phyloP scores from a whole-genome alignment of 345 rosid genomes.

The Boechera retrofracta region DNA sequence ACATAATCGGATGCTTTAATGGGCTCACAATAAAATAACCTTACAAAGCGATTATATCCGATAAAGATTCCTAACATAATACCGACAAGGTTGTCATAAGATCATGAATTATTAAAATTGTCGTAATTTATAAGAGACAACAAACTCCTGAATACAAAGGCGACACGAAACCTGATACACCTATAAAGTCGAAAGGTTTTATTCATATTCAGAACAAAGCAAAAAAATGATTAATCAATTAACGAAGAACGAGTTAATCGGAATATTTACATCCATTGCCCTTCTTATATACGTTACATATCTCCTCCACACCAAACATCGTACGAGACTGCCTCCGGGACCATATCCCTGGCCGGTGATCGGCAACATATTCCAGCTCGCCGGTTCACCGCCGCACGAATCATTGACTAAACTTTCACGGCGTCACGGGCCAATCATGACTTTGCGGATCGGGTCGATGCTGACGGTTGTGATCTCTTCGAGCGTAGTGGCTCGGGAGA shows the following conservation, averaged over 20 bases:
- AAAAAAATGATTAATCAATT: conserved; percentile 6
- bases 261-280: conserved; percentile 30
- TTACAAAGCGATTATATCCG: conserved; percentile 10
- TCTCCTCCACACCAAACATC: conserved; percentile 50
- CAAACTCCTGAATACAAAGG: background rate
- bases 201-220: background rate
- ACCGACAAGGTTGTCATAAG: conserved; percentile 18
- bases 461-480: conserved; percentile 76
- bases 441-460: conserved; percentile 79
- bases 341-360: conserved; percentile 69
- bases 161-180: background rate
- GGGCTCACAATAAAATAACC: background rate
- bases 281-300: conserved; percentile 52
- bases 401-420: conserved; percentile 58
- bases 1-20: background rate
- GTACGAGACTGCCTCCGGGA: conserved; percentile 68
- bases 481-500: conserved; percentile 62
- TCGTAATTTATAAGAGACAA: background rate
- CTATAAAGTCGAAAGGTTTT: conserved; percentile 8
- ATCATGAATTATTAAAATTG: background rate
- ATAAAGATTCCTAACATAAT: conserved; percentile 40
- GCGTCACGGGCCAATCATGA: conserved; percentile 72
- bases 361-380: conserved; percentile 70
- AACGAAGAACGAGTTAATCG: conserved; percentile 28
- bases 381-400: conserved; percentile 56